Evolutionary conservation across 805 yeast genomes (phyloP), one percentile per base, ranked within the genome.

Genomic region (Sugiyamaella valdiviana): DNA sequence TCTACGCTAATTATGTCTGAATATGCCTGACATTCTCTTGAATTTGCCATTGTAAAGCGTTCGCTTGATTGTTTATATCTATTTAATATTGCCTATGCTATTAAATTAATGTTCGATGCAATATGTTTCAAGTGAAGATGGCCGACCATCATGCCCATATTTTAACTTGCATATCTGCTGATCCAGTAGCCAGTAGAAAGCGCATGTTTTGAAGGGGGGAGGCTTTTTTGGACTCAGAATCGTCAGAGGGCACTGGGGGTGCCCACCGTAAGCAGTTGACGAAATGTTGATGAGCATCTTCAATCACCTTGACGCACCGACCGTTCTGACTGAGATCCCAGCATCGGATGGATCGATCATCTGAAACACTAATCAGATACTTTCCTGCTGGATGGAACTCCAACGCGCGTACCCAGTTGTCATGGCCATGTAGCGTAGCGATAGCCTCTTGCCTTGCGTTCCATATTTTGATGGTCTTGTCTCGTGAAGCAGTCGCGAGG

Each of bases 321-420:
- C 75, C 68, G 22, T 57, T 58, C 45, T 54, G 62, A 26, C 68
- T 64, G 40, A 82, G 62, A 69, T 89, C 91, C 97, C 97, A 90
- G 16, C 86, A 66, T 49, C 80, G 76, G 29, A 90, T 75, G 1
- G 80, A 70, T 53, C 80, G 80, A 63, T 90, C 97, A 63, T 90
- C 98, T 15, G 90, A 74, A 15, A 84, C 82, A 40, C 88, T 79
- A 41, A 83, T 70, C 15, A 88, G 62, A 56, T 77, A 79, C 36
- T 80, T 72, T 0, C 93, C 95, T 56, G 78, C 79, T 1, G 95
- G 95, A 64, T 88, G 95, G 42, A 84, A 66, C 7, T 70, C 69
- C 5, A 89, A 58, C 6, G 80, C 76, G 52, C 83, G 77, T 1
- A 91, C 84, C 98, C 98, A 90, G 7, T 93, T 85, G 44, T 79